Base-by-base conservation (phyloP, 2,329 filamentous ascomycete species). In the Microdochium trichocladiopsis region DNA sequence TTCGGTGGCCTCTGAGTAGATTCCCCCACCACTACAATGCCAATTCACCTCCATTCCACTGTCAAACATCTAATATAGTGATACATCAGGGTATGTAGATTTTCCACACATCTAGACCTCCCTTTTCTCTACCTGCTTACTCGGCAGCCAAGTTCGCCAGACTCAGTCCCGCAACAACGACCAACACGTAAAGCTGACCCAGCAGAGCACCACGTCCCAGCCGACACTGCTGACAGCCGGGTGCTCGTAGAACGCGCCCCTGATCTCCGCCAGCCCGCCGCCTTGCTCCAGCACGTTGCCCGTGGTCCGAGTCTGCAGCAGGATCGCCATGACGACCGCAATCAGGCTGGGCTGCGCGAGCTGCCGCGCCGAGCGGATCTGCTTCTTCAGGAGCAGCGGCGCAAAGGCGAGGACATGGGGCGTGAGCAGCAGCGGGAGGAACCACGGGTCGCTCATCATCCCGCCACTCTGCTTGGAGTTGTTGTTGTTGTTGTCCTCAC, bases 181-280 rank as follows among this genome's bases (percentile, higher is more conserved):
- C 61, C 61, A 63, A 9, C 54, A 48, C 2, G 24, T 49, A 24
- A 55, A 59, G 18, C 58, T 62, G 2, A 56, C 23, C 61, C 59
- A 64, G 43, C 60, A 65, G 48, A 57, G 61, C 4, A 64, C 58
- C 14, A 62, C 61, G 50, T 63, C 62, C 57, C 59, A 63, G 0
- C 61, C 57, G 18, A 63, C 61, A 22, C 60, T 61, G 45, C 58
- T 63, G 5, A 63, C 58, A 4, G 59, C 60, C 0, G 62, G 62
- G 33, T 63, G 61, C 43, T 60, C 56, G 41, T 61, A 53, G 4
- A 64, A 45, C 12, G 41, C 41, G 4, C 45, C 2, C 1, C 50
- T 2, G 6, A 59, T 41, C 2, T 56, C 6, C 3, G 11, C 47
- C n/a, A 55, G 49, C n/a, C 50, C 50, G 1, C 49, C 37, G 0